Percentiles rank a stretch among this genome's conserved stretches.
Conservation (phyloP, 2,329 filamentous ascomycete species). For the Epichloe sibirici region DNA sequence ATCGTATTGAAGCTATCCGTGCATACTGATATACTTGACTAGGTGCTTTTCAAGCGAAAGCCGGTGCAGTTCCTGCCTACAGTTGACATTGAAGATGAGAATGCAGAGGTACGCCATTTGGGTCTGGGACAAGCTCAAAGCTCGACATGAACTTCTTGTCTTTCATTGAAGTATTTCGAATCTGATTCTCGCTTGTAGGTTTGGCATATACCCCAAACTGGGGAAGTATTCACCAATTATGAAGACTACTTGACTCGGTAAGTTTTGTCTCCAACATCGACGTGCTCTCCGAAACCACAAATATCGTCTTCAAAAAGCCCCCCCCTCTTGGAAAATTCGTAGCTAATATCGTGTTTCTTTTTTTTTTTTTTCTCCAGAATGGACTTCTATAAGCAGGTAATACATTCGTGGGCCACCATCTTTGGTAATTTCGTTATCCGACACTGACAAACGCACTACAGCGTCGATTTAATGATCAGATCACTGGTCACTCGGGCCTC, state of each 20-base stretch:
- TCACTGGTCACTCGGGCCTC: constrained; percentile 82
- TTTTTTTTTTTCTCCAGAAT: constrained; percentile 38
- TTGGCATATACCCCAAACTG: constrained; percentile 83
- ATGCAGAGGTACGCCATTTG: constrained; percentile 57
- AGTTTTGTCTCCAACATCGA: constrained; percentile 16
- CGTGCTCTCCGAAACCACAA: neutral
- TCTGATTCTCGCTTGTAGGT: constrained; percentile 43
- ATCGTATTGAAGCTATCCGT: neutral
- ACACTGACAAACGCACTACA: constrained; percentile 21
- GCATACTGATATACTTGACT: constrained; percentile 7
- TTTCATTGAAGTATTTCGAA: neutral
- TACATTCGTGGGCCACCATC: neutral
- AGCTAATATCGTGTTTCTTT: constrained; percentile 6
- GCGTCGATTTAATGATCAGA: constrained; percentile 89
- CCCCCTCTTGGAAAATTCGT: neutral
- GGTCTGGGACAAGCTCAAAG: neutral
- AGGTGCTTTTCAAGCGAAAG: constrained; percentile 96
- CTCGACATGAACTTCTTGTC: neutral
- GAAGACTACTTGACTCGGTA: constrained; percentile 79
- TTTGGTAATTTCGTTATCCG: neutral
- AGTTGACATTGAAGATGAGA: constrained; percentile 65
- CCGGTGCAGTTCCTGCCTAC: constrained; percentile 71
- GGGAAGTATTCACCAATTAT: constrained; percentile 80
- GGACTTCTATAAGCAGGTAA: constrained; percentile 85
- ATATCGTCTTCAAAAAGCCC: neutral